Evolutionary conservation across 2,329 filamentous ascomycete species (phyloP), one percentile per base, ranked within the genome.

Genomic region (Sarocladiaceae sp.): DNA sequence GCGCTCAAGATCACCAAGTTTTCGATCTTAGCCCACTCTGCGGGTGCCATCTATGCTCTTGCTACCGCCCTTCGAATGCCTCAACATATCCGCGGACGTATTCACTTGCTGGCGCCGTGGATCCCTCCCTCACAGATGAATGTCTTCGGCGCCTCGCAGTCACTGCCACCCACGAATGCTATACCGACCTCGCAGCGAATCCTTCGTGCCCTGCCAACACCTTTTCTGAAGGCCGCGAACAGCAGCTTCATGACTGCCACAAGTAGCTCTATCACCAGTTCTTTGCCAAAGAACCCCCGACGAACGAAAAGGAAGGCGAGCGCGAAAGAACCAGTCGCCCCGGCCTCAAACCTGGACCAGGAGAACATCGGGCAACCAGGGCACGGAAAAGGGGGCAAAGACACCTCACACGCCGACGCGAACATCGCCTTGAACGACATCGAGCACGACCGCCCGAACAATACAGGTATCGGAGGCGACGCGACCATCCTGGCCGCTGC

Each of bases 41-140:
- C 93, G 1, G 93, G 93, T 13, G 91, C 93, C n/a, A 95, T 98
- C 43, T 98, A 98, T 59, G 93, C 93, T 2, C 76, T 98, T 15
- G 93, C 93, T 0, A 97, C 93, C 0, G 93, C 93, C 0, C 72
- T 98, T 34, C 86, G 93, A 34, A 95, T 98, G 78, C 93, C 93
- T 3, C 90, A 96, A 56, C 88, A 96, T 58, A 94, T 98, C 49
- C 84, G 90, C 5, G 93, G 93, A 16, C 84, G 88, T 44, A 93
- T 98, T 45, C 93, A 98, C 63, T 78, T 98, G 2, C 75, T 98
- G 7, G 91, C 93, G 1, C 93, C 93, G 0, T 96, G 89, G 93
- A 97, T 98, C 37, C 93, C 93, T 1, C 93, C 93, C 0, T 97
- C 88, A 4, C 89, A 95, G 60, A 85, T 95, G 73, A 89, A 82